Percentiles rank a stretch among this genome's conserved stretches.
phyloP scores from a whole-genome alignment of 1,284 basidiomycete species.

The Ceratobasidium theobromae region DNA sequence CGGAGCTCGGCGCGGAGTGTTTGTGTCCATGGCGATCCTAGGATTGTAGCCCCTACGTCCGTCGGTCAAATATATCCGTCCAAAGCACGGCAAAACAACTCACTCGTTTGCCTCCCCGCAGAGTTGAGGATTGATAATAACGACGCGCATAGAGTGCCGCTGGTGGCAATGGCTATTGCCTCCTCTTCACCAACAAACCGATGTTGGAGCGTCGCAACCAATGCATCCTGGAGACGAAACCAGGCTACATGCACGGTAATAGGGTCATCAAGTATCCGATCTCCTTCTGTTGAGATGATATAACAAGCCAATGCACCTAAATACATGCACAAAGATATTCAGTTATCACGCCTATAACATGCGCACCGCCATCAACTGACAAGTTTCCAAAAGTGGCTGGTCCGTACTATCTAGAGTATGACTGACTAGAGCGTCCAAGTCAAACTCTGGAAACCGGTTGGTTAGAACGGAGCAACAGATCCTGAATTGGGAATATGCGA shows the following conservation, averaged over 20 bases:
- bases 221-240: background rate
- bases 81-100: slow-evolving; percentile 10
- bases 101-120: slow-evolving; percentile 13
- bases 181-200: slow-evolving; percentile 12
- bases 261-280: slow-evolving; percentile 29
- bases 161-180: background rate
- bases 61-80: slow-evolving; percentile 1
- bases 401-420: background rate
- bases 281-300: slow-evolving; percentile 13
- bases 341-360: background rate
- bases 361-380: background rate
- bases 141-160: slow-evolving; percentile 13
- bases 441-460: slow-evolving; percentile 14
- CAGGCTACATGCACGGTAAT: slow-evolving; percentile 1
- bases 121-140: slow-evolving; percentile 10
- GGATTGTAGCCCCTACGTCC: slow-evolving; percentile 7
- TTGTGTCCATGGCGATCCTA: slow-evolving; percentile 27
- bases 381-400: background rate
- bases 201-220: slow-evolving; percentile 3
- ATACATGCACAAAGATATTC: background rate
- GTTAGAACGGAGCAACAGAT: background rate
- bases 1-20: slow-evolving; percentile 16
- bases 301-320: slow-evolving; percentile 26
- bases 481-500: slow-evolving; percentile 1
- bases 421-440: slow-evolving; percentile 2